phyloP scores from a whole-genome alignment of 179 eudicot genomes.

The Camellia oleifera region DNA sequence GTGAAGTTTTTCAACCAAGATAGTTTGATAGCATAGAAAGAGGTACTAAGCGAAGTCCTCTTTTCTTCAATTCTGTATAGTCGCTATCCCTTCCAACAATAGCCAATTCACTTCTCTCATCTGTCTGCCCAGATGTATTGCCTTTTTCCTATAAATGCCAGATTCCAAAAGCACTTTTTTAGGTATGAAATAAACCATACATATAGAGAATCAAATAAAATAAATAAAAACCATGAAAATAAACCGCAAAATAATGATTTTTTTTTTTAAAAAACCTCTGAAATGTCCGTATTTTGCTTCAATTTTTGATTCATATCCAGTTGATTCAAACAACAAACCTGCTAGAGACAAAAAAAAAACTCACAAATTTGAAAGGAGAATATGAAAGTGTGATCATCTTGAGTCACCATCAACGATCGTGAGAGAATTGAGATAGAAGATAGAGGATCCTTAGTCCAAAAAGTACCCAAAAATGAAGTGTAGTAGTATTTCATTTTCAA shows the following conservation, averaged over 20 bases:
- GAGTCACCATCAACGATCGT: too few relatives aligned
- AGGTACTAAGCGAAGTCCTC: conserved; percentile 14
- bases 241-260: too few relatives aligned
- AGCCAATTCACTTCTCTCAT: neutral
- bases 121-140: neutral
- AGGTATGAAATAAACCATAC: conserved; percentile 6
- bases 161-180: neutral
- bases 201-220: neutral
- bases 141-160: conserved; percentile 11
- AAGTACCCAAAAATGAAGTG: too few relatives aligned
- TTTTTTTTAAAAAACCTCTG: neutral
- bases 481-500: too few relatives aligned
- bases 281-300: neutral
- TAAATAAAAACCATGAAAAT: too few relatives aligned
- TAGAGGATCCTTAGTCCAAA: too few relatives aligned
- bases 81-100: conserved; percentile 2
- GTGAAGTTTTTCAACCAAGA: neutral
- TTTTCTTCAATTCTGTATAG: conserved; percentile 6
- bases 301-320: neutral
- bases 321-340: conserved; percentile 11
- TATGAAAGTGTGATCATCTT: too few relatives aligned
- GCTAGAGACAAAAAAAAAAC: neutral
- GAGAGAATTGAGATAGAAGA: too few relatives aligned
- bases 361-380: neutral
- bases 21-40: conserved; percentile 4